phyloP scores from a whole-genome alignment of 2,329 filamentous ascomycete genomes.

The Arthrobotrys musiformis region DNA sequence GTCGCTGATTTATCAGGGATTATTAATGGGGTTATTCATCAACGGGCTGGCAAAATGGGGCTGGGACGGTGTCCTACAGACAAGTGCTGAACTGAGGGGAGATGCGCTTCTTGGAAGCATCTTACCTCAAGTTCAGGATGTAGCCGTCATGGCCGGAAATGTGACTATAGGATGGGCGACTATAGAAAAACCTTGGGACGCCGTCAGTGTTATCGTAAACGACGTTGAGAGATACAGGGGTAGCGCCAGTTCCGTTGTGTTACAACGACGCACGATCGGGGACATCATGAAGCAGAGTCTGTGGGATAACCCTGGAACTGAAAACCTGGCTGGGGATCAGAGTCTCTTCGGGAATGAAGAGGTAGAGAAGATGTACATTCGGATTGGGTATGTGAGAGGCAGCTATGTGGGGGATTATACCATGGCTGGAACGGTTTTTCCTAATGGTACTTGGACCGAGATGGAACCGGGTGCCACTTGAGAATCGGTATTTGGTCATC shows the following conservation, averaged over 20 bases:
- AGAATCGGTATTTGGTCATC: not conserved
- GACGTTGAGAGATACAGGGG: slow-evolving; percentile 83
- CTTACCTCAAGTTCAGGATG: slow-evolving; percentile 69
- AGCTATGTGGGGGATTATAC: slow-evolving; percentile 44
- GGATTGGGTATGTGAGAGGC: slow-evolving; percentile 40
- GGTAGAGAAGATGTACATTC: slow-evolving; percentile 52
- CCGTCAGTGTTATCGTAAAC: slow-evolving; percentile 80
- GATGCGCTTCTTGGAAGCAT: slow-evolving; percentile 73
- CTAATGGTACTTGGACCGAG: slow-evolving; percentile 40
- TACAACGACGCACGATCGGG: slow-evolving; percentile 28
- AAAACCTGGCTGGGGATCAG: not conserved
- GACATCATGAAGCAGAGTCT: slow-evolving; percentile 37
- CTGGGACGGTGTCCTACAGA: slow-evolving; percentile 88
- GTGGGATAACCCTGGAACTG: slow-evolving; percentile 27
- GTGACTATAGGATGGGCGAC: slow-evolving; percentile 73
- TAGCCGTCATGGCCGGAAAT: slow-evolving; percentile 65
- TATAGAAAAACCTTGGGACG: slow-evolving; percentile 65
- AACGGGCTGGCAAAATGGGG: slow-evolving; percentile 95
- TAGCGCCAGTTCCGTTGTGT: not conserved
- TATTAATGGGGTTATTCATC: slow-evolving; percentile 89
- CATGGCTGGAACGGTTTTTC: slow-evolving; percentile 40
- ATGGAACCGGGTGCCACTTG: slow-evolving; percentile 51
- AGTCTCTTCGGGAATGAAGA: slow-evolving; percentile 25
- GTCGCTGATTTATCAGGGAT: slow-evolving; percentile 84
- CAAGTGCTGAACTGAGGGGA: slow-evolving; percentile 76